Evolutionary conservation across 1,284 basidiomycete species (phyloP).

Genomic region (Ganoderma leucocontextum): DNA sequence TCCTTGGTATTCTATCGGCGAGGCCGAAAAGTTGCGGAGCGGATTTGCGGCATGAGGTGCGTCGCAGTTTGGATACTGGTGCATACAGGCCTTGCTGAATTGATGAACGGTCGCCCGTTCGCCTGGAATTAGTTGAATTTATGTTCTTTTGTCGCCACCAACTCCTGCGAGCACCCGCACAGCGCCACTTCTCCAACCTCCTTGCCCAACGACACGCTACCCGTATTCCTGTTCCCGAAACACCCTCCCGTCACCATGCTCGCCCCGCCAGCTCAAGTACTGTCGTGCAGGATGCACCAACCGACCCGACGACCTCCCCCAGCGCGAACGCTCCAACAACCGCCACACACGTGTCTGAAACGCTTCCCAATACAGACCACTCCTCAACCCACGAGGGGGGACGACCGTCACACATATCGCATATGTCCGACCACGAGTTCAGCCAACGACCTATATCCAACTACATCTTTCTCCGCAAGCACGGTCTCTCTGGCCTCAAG

Average conservation of each 20-base stretch:
- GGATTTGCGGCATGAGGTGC: slow-evolving; percentile 41
- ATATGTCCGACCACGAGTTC: slow-evolving; percentile 10
- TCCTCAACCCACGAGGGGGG: not conserved
- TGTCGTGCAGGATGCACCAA: not conserved
- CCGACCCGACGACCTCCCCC: not conserved
- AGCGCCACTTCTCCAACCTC: slow-evolving; percentile 32
- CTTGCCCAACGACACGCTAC: slow-evolving; percentile 23
- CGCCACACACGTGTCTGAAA: not conserved
- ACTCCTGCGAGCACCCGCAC: slow-evolving; percentile 42
- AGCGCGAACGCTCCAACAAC: not conserved
- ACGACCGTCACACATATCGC: not conserved
- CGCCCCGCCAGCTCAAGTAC: slow-evolving; percentile 21
- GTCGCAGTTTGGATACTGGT: slow-evolving; percentile 13
- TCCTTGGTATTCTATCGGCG: slow-evolving; percentile 8
- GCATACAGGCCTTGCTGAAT: slow-evolving; percentile 1
- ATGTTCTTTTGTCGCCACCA: slow-evolving; percentile 47
- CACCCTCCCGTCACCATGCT: slow-evolving; percentile 14
- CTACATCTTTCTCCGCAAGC: slow-evolving; percentile 3
- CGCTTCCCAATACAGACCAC: not conserved
- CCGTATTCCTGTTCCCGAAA: not conserved
- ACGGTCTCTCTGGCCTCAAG: not conserved
- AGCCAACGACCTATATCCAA: not conserved
- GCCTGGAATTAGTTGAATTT: slow-evolving; percentile 39
- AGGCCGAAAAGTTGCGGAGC: slow-evolving; percentile 22
- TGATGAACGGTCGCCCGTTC: slow-evolving; percentile 9